These are phyloP conservation scores for Russula lepida DNA, from an alignment of 768 basidiomycete genomes.

Conservation along the genomic window DNA sequence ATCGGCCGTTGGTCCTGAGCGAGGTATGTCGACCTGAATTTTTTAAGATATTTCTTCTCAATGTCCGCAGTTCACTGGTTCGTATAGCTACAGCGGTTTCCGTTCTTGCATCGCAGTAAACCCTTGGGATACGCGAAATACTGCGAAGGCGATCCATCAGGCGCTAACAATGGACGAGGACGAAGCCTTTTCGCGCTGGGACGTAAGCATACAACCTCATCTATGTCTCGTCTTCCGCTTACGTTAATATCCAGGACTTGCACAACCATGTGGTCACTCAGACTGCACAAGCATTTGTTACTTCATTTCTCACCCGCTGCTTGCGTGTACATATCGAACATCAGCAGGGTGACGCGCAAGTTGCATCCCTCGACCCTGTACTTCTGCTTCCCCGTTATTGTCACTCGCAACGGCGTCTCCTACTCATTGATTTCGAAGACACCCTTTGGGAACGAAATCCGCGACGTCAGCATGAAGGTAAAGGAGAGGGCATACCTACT, in stretches of 20 bases:
- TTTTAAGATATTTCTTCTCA: neutral
- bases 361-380: conserved; percentile 36
- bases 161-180: conserved; percentile 73
- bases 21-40: conserved; percentile 41
- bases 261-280: conserved; percentile 82
- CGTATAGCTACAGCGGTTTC: conserved; percentile 81
- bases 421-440: conserved; percentile 74
- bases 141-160: conserved; percentile 68
- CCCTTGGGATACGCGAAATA: conserved; percentile 79
- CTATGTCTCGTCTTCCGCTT: neutral
- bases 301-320: conserved; percentile 66
- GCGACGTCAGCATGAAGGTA: conserved; percentile 23
- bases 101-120: conserved; percentile 80
- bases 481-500: conserved; percentile 23
- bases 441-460: conserved; percentile 65
- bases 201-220: conserved; percentile 32
- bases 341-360: conserved; percentile 32
- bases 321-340: conserved; percentile 69
- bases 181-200: conserved; percentile 69
- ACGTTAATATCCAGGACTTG: conserved; percentile 40
- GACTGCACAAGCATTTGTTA: conserved; percentile 78
- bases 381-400: conserved; percentile 61
- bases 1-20: conserved; percentile 67
- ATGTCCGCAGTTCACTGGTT: conserved; percentile 65
- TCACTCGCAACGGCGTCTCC: conserved; percentile 53